A percentile compares a stretch with the other conserved stretches of the same genome.
Evolutionary conservation across 257 asterid genomes (phyloP).

Genomic region (Fraxinus quadrangulata): DNA sequence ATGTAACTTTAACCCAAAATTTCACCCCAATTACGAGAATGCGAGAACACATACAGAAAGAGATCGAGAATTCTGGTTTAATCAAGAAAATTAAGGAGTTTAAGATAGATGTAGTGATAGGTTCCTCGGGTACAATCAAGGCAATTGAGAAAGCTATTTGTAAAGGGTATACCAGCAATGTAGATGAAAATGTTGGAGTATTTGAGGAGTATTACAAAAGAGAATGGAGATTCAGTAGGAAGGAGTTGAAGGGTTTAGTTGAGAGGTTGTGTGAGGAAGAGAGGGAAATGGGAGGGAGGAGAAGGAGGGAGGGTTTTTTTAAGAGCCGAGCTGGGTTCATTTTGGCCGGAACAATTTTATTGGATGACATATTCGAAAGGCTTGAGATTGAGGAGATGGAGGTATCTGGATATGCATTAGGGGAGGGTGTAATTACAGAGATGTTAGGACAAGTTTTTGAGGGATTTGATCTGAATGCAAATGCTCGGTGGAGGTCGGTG

Average conservation of each 20-base stretch:
- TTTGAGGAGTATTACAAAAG: conserved; percentile 45
- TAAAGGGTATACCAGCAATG: conserved; percentile 44
- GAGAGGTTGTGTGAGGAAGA: conserved; percentile 49
- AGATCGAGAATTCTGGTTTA: conserved; percentile 45
- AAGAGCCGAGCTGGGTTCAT: conserved; percentile 60
- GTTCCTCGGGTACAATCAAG: conserved; percentile 78
- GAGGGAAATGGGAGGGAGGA: conserved; percentile 43
- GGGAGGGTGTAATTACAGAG: conserved; percentile 76
- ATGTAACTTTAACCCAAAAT: conserved; percentile 56
- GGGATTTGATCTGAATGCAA: conserved; percentile 52
- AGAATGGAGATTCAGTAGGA: conserved; percentile 65
- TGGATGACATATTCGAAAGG: conserved; percentile 57
- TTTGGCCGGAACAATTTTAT: conserved; percentile 64
- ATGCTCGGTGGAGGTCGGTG: conserved; percentile 76
- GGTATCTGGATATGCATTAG: conserved; percentile 75
- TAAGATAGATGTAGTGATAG: conserved; percentile 54
- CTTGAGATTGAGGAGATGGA: conserved; percentile 67
- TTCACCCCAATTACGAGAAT: conserved; percentile 37
- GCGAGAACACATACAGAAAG: conserved; percentile 52
- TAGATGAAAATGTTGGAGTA: conserved; percentile 38
- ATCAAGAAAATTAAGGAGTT: conserved; percentile 45
- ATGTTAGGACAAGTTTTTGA: conserved; percentile 47
- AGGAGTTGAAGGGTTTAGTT: conserved; percentile 58
- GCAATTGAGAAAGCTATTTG: conserved; percentile 66
- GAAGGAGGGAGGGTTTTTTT: conserved; percentile 45